Percentiles rank a stretch among this genome's conserved stretches.
These are phyloP conservation scores for Tolypocladium guangdongense DNA, from an alignment of 2,329 filamentous ascomycete genomes.

Conservation along the genomic window DNA sequence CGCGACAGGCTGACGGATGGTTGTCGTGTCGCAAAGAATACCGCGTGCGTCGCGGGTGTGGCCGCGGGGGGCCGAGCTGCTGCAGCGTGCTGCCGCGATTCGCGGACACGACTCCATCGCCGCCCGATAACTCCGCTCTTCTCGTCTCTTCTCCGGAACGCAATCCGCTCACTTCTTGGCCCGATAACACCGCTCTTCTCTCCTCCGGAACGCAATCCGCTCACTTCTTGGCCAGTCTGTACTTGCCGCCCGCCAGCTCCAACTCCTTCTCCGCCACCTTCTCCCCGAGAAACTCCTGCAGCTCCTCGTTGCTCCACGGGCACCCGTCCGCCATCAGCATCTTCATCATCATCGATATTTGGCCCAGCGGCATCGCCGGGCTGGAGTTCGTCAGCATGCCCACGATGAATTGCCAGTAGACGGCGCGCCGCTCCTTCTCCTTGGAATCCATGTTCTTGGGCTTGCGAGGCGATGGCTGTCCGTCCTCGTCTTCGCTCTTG, in stretches of 20 bases:
- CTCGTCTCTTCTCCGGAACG: not conserved
- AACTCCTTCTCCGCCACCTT: slow-evolving; percentile 66
- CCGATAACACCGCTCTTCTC: not conserved
- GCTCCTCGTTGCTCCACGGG: slow-evolving; percentile 78
- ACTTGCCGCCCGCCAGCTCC: slow-evolving; percentile 60
- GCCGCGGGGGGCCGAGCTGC: not conserved
- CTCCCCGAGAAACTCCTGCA: slow-evolving; percentile 66
- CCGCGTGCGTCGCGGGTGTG: not conserved
- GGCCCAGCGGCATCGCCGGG: slow-evolving; percentile 62
- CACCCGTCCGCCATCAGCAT: slow-evolving; percentile 85
- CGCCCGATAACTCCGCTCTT: not conserved
- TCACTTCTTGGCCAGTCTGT: slow-evolving; percentile 53
- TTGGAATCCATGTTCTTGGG: slow-evolving; percentile 50
- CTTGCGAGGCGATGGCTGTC: slow-evolving; percentile 35
- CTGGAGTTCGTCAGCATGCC: slow-evolving; percentile 93
- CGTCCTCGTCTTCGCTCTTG: slow-evolving; percentile 12
- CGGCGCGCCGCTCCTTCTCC: slow-evolving; percentile 44
- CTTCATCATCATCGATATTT: slow-evolving; percentile 91
- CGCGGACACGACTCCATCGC: not conserved
- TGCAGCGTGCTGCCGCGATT: not conserved
- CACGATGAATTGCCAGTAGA: slow-evolving; percentile 88
- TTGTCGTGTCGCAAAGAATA: not conserved
- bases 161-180: slow-evolving; percentile 32
- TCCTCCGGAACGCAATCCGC: not conserved
- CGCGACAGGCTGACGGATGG: not conserved